Evolutionary conservation across 352 stramenopile genomes (phyloP), one percentile per base, ranked within the genome.

Genomic region (Phytophthora sojae): DNA sequence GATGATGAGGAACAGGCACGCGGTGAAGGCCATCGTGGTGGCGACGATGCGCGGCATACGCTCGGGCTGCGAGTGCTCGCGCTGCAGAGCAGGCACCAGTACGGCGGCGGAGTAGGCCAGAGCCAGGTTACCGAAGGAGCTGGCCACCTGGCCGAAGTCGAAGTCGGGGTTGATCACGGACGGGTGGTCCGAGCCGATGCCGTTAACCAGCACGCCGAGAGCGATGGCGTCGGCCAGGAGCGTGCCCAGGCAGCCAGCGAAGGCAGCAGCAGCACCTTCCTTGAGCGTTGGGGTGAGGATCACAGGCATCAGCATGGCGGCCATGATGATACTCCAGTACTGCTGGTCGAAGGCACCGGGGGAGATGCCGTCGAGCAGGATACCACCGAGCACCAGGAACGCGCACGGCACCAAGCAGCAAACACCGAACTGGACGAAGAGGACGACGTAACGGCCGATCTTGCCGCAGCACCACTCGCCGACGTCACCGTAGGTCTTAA

Each of bases 241-340:
- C 42, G 82, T 91, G 6, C 83, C 80, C 32, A 90, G 21, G 53
- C 77, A 87, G 21, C 83, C 83, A 25, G 79, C 80, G 30, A 87
- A 81, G n/a, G 83, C 83, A 7, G 78, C 80, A 42, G 61, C 69
- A 17, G 82, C 81, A 29, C 79, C 81, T 73, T 91, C 83, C 63
- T 91, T 89, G 23, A 91, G 73, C 11, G 83, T 91, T 6, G 83
- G 83, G 11, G 76, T 89, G 3, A 91, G 67, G 58, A 85, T 82
- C 5, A 90, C 72, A 6, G 83, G 83, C 30, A 90, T 47, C 19
- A 89, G 47, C 71, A 82, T 77, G 0, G 57, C 54, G 42, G 76
- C 80, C 83, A 91, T 91, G 61, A 91, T 73, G 35, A 90, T 75
- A 51, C 82, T 91, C 83, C 83, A 91, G 50, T 80, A 78, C 26